Percentiles rank a stretch among this genome's conserved stretches.
Evolutionary conservation across 129 eudicot species (phyloP).

Genomic region (Pseudognaphalium luteoalbum): DNA sequence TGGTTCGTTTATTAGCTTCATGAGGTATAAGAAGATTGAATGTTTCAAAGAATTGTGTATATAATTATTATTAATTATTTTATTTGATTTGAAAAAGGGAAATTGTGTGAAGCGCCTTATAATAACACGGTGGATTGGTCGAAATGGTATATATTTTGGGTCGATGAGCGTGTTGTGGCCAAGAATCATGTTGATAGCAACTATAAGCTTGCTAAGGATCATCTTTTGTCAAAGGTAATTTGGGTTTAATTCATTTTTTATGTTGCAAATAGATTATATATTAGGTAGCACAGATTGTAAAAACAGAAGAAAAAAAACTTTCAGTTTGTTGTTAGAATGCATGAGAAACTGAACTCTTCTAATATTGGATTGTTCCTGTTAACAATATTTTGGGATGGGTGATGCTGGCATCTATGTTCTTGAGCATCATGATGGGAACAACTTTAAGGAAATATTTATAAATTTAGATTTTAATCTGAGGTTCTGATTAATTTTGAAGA

Average conservation of each 20-base stretch:
- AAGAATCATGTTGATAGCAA: conserved; percentile 63
- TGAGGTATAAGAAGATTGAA: conserved; percentile 34
- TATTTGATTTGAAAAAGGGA: conserved; percentile 29
- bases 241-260: background rate
- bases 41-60: background rate
- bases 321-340: background rate
- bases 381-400: no score
- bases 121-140: conserved; percentile 64
- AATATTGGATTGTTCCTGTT: no score
- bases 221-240: conserved; percentile 52
- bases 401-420: no score
- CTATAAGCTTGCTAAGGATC: conserved; percentile 61
- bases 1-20: conserved; percentile 66
- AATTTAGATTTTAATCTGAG: no score
- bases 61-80: background rate
- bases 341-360: no score
- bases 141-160: conserved; percentile 69
- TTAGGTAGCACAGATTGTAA: background rate
- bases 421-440: no score
- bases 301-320: background rate
- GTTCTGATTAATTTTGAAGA: no score
- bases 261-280: background rate
- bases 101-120: conserved; percentile 54
- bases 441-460: no score
- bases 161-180: conserved; percentile 61